A percentile compares a stretch with the other conserved stretches of the same genome.
These are phyloP conservation scores for Exobasidium rhododendri DNA, from an alignment of 1,284 basidiomycete species.

Conservation along the genomic window DNA sequence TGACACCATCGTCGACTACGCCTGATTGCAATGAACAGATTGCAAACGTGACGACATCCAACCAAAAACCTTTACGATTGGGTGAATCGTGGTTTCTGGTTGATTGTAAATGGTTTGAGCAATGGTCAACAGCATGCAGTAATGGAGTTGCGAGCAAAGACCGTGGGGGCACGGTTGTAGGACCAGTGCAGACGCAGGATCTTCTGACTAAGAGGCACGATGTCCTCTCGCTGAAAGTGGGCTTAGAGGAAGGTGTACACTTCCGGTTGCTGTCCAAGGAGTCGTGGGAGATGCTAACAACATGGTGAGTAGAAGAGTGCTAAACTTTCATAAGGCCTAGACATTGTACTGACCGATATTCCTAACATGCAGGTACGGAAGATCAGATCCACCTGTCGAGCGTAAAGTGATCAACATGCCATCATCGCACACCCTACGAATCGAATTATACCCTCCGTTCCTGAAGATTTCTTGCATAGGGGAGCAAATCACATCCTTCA, in stretches of 20 bases:
- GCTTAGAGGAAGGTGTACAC: not conserved
- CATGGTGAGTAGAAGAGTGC: not conserved
- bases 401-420: constrained; percentile 8
- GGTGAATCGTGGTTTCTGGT: constrained; percentile 78
- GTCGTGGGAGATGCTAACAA: not conserved
- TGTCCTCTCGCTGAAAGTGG: not conserved
- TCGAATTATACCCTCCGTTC: constrained; percentile 11
- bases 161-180: not conserved
- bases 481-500: not conserved
- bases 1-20: constrained; percentile 2
- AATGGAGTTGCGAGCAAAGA: not conserved
- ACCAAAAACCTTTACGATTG: constrained; percentile 58
- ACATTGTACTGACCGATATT: not conserved
- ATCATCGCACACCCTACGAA: not conserved
- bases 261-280: not conserved
- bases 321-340: not conserved
- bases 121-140: constrained; percentile 1
- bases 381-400: constrained; percentile 6
- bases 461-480: not conserved
- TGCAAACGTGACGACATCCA: constrained; percentile 16
- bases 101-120: not conserved
- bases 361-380: not conserved
- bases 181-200: not conserved
- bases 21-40: constrained; percentile 4
- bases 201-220: too few relatives aligned